phyloP scores from a whole-genome alignment of 2,329 filamentous ascomycete species.

The Sarocladium strictum region DNA sequence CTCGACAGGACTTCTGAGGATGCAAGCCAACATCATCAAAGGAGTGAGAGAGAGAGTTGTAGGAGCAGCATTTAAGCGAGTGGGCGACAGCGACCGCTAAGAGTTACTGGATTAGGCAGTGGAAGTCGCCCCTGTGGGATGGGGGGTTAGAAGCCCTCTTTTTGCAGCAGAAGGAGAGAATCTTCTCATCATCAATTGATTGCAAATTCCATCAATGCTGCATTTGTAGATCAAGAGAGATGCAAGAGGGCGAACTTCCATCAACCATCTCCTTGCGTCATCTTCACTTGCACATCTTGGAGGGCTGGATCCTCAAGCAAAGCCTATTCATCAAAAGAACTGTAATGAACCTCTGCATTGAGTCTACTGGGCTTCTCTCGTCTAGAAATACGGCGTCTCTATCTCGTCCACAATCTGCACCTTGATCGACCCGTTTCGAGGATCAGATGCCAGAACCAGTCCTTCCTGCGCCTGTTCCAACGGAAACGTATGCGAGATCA shows the following conservation, averaged over 20 bases:
- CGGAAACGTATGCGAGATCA: constrained; percentile 56
- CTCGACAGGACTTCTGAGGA: no score
- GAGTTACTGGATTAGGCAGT: background rate
- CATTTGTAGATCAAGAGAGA: no score
- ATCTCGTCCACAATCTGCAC: constrained; percentile 24
- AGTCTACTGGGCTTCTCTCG: background rate
- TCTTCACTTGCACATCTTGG: no score
- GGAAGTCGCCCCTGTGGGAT: background rate
- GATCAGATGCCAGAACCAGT: constrained; percentile 25
- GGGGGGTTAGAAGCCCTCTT: background rate
- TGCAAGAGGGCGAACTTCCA: no score
- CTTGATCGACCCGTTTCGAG: constrained; percentile 28
- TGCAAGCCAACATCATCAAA: no score
- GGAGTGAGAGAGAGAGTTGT: no score
- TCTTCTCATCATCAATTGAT: no score
- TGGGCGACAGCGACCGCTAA: background rate
- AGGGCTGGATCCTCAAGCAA: no score
- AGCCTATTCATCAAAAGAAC: no score
- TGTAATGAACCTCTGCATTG: background rate
- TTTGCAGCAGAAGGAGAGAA: background rate
- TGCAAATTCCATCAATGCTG: no score
- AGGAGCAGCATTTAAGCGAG: background rate
- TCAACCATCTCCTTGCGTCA: no score
- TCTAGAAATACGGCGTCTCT: constrained; percentile 2
- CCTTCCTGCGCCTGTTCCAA: constrained; percentile 53